Evolutionary conservation across 805 yeast species (phyloP).

Genomic region (Candida verbasci): DNA sequence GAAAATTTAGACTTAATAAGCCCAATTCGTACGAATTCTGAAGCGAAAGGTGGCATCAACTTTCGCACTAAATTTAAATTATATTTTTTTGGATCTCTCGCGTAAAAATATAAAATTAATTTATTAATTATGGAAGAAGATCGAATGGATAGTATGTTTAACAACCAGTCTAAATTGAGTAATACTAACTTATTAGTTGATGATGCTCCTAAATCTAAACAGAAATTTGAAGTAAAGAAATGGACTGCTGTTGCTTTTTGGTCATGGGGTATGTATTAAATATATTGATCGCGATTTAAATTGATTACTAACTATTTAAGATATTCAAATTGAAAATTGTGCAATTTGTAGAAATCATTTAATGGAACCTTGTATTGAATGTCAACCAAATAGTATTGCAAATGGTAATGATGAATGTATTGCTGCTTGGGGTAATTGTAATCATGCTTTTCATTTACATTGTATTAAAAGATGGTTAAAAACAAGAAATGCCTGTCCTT

Average conservation of each 20-base stretch:
- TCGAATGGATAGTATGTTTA: slow-evolving; percentile 3
- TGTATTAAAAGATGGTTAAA: slow-evolving; percentile 94
- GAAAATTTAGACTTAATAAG: too few relatives aligned
- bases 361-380: slow-evolving; percentile 97
- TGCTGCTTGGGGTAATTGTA: slow-evolving; percentile 96
- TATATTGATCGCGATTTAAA: background rate
- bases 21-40: too few relatives aligned
- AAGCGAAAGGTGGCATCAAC: too few relatives aligned
- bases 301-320: slow-evolving; percentile 16
- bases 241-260: slow-evolving; percentile 99
- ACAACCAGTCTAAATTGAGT: background rate
- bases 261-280: slow-evolving; percentile 85
- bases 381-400: slow-evolving; percentile 68
- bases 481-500: slow-evolving; percentile 93
- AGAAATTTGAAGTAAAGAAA: slow-evolving; percentile 87
- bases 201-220: slow-evolving; percentile 28
- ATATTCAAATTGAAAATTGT: slow-evolving; percentile 89
- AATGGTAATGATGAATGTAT: slow-evolving; percentile 72
- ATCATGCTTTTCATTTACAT: slow-evolving; percentile 97
- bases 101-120: background rate
- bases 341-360: slow-evolving; percentile 97
- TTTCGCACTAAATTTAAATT: background rate
- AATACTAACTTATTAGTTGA: background rate
- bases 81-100: background rate
- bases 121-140: background rate